These are phyloP conservation scores for Penicillium sp. DNA, from an alignment of 2,329 filamentous ascomycete species.

Conservation along the genomic window DNA sequence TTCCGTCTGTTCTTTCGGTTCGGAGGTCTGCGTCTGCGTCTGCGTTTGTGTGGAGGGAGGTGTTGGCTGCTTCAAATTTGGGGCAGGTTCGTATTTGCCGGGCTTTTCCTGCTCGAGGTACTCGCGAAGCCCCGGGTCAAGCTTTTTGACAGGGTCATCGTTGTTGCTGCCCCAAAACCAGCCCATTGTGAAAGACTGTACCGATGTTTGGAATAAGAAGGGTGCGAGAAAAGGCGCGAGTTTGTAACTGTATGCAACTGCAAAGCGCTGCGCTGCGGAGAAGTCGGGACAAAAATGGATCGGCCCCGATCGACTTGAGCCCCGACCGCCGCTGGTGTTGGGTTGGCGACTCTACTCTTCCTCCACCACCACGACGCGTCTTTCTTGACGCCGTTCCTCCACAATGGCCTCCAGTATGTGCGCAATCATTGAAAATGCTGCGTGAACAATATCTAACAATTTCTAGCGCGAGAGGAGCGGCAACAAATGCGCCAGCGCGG, in stretches of 20 bases:
- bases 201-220: not conserved
- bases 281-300: constrained; percentile 33
- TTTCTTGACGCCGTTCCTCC: constrained; percentile 37
- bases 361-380: constrained; percentile 37
- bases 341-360: constrained; percentile 20
- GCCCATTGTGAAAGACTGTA: constrained; percentile 53
- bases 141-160: constrained; percentile 70
- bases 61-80: constrained; percentile 30
- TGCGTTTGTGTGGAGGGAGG: constrained; percentile 22
- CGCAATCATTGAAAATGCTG: not conserved
- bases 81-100: constrained; percentile 63
- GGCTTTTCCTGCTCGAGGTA: constrained; percentile 84
- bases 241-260: too few species aligned
- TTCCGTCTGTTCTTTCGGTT: constrained; percentile 23
- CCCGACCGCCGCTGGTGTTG: constrained; percentile 23
- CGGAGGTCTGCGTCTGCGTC: constrained; percentile 1
- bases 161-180: constrained; percentile 64
- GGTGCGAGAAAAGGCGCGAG: not conserved
- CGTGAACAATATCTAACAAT: constrained; percentile 11
- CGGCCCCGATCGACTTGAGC: constrained; percentile 20
- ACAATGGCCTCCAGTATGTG: constrained; percentile 46
- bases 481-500: constrained; percentile 62
- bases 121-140: constrained; percentile 82
- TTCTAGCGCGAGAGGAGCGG: constrained; percentile 57
- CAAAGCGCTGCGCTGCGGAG: constrained; percentile 24